Conservation (phyloP, 306 rosid species). For the Comarum palustre region DNA sequence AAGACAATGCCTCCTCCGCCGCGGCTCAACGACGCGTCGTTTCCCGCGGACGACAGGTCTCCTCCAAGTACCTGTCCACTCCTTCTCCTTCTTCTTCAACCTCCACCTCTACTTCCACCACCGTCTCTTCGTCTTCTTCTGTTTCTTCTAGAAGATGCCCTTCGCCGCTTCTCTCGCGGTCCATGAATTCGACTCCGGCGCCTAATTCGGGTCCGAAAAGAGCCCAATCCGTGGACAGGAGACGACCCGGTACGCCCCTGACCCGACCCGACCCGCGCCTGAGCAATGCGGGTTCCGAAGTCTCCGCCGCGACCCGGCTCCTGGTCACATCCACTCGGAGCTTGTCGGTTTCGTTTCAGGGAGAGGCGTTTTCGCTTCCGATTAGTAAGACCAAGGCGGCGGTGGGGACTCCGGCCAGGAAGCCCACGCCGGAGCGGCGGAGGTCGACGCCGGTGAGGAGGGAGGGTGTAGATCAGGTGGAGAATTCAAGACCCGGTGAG, state of each 20-base stretch:
- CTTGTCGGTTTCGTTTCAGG: conserved; percentile 93
- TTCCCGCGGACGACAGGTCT: conserved; percentile 70
- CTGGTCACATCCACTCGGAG: conserved; percentile 90
- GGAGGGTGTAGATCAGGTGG: conserved; percentile 70
- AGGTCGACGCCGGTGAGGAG: conserved; percentile 63
- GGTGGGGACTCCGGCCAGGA: conserved; percentile 49
- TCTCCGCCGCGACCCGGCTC: conserved; percentile 73
- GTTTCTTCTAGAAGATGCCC: conserved; percentile 74
- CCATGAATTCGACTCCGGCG: conserved; percentile 68
- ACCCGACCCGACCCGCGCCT: conserved; percentile 45
- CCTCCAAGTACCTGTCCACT: conserved; percentile 95
- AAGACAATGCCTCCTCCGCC: conserved; percentile 54
- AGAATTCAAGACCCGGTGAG: conserved; percentile 70
- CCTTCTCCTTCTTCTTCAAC: conserved; percentile 71
- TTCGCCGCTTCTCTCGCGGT: conserved; percentile 81
- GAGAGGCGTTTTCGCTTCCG: conserved; percentile 92
- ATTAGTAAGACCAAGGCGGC: conserved; percentile 80
- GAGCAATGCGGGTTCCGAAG: conserved; percentile 45
- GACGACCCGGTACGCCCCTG: conserved; percentile 52
- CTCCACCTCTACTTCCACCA: conserved; percentile 33
- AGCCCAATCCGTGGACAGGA: conserved; percentile 82
- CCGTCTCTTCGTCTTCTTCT: conserved; percentile 43
- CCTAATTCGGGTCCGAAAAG: conserved; percentile 54
- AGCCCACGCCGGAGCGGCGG: conserved; percentile 85
- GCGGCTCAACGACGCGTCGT: conserved; percentile 49